These are phyloP conservation scores for Alternaria infectoria DNA, from an alignment of 2,329 filamentous ascomycete genomes.

Conservation along the genomic window DNA sequence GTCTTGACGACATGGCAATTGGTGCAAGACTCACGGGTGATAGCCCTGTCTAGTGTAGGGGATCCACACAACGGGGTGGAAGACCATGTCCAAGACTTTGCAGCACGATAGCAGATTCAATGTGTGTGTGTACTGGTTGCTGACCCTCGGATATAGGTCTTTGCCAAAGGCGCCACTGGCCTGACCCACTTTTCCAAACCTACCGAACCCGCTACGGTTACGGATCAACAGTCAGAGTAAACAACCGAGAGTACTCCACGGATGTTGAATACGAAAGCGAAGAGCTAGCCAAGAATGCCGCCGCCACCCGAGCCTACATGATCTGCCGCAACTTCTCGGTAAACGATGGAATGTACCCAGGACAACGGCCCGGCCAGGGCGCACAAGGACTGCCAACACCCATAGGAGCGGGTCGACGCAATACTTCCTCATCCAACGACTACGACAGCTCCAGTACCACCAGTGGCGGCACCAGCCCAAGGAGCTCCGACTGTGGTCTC, in stretches of 20 bases:
- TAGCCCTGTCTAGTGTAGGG: constrained; percentile 3
- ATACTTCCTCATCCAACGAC: constrained; percentile 55
- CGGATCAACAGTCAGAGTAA: constrained; percentile 90
- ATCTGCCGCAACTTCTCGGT: constrained; percentile 97
- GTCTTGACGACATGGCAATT: not conserved
- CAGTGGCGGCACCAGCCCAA: constrained; percentile 64
- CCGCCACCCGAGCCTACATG: constrained; percentile 95
- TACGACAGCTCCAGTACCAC: constrained; percentile 59
- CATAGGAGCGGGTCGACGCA: constrained; percentile 65
- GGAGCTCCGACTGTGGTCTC: constrained; percentile 54
- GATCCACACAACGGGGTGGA: constrained; percentile 5
- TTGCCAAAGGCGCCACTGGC: constrained; percentile 93
- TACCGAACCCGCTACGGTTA: constrained; percentile 77
- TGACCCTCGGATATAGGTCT: constrained; percentile 67
- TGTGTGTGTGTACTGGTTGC: constrained; percentile 27
- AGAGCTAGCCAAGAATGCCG: constrained; percentile 85
- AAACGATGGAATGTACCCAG: constrained; percentile 85
- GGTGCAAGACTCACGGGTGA: constrained; percentile 32
- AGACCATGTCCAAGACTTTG: not conserved
- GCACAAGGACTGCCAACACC: constrained; percentile 69
- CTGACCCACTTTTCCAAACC: constrained; percentile 85
- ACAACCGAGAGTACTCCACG: constrained; percentile 95
- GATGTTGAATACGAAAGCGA: constrained; percentile 84
- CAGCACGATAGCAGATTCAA: not conserved
- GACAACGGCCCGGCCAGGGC: constrained; percentile 61